Percentiles rank a stretch among this genome's conserved stretches.
phyloP scores from a whole-genome alignment of 2,329 filamentous ascomycete species.

The Colletotrichum gigasporum region DNA sequence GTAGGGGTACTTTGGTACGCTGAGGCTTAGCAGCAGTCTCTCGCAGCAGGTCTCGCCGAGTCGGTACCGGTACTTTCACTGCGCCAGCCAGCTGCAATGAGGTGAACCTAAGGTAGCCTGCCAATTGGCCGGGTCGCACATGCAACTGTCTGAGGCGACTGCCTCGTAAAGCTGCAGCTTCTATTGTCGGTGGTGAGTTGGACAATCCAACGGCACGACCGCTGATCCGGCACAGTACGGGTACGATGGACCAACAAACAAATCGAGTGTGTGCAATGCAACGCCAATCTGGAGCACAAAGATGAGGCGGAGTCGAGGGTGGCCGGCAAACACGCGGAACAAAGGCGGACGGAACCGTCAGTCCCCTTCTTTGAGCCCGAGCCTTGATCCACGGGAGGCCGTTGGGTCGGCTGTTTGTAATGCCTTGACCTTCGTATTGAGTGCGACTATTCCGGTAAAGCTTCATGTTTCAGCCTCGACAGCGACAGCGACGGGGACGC shows the following conservation, averaged over 20 bases:
- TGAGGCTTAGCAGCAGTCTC: neutral
- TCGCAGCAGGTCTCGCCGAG: no score
- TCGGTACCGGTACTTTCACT: neutral
- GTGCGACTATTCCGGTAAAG: conserved; percentile 25
- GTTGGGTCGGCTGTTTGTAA: conserved; percentile 2
- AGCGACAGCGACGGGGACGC: neutral
- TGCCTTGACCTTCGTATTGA: conserved; percentile 4
- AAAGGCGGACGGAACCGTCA: conserved; percentile 2
- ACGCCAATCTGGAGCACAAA: conserved; percentile 14
- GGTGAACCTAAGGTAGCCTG: neutral
- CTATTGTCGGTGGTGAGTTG: neutral
- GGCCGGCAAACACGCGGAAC: conserved; percentile 7
- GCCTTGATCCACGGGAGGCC: conserved; percentile 1
- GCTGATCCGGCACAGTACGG: neutral
- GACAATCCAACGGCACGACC: conserved; percentile 2
- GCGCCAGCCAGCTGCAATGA: neutral
- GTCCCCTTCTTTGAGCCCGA: neutral
- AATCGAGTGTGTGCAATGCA: neutral
- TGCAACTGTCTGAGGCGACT: neutral
- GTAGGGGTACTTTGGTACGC: neutral
- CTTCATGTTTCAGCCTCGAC: conserved; percentile 21
- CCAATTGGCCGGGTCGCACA: neutral
- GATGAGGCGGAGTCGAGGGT: conserved; percentile 12
- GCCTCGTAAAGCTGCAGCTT: neutral
- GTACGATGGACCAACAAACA: conserved; percentile 9